Evolutionary conservation across 352 stramenopile species (phyloP), one percentile per base, ranked within the genome.

Genomic region (Globisporangium apiculatum): DNA sequence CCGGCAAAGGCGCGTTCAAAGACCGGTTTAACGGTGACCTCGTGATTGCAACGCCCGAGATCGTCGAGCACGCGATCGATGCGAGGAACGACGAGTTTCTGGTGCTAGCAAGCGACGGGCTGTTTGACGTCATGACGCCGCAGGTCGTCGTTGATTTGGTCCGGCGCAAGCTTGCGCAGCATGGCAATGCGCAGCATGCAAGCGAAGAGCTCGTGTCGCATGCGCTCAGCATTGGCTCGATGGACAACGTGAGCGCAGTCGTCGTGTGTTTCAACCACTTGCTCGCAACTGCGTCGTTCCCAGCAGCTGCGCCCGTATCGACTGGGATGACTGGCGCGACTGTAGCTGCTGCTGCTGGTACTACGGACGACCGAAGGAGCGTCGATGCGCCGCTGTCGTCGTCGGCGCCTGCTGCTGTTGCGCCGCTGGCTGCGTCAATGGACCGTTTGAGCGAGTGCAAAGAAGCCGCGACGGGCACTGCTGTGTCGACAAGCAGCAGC

Each of bases 91-190:
- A 94, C 58, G 82, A 93, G 60, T 95, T 95, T 42, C 67, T 93
- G 45, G 77, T 95, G 11, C 64, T 95, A 11, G 85, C 77, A 45
- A 92, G 85, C 60, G 85, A 95, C 60, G 85, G 85, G 24, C 70
- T 95, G 6, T 95, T 89, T 64, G 85, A 95, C 61, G 83, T 95
- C 58, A 91, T 95, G 77, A 55, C 74, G 45, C 80, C 79, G 14
- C 83, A 93, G 67, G 71, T 87, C 18, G 83, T 91, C 3, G 83
- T 91, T 31, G 82, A 92, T 67, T 95, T 91, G 63, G 80, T 95
- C 15, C 76, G 79, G 35, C 59, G 69, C 48, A 91, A 92, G 57
- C 66, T 89, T 31, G 64, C 73, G 36, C 66, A 86, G 11, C 78
- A 91, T 55, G 76, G 75, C 52, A 69, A 88, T 48, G 81, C 89